Base-by-base conservation (phyloP, 306 rosid genomes). In the Ammopiptanthus mongolicus region DNA sequence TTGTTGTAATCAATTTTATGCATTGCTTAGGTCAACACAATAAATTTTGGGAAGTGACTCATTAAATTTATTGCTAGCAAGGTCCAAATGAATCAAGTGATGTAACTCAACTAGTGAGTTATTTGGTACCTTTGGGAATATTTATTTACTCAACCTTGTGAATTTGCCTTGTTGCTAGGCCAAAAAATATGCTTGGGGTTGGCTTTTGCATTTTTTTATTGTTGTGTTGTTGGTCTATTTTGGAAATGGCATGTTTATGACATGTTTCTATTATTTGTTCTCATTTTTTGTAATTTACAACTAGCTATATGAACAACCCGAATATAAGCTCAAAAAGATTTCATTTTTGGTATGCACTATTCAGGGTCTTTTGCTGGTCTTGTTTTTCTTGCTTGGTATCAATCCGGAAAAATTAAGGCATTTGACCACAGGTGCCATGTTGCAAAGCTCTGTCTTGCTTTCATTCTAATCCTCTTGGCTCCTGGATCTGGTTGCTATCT, bases 311-410 rank as follows among this genome's bases (percentile, higher is more conserved):
- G 41, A 60, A 58, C 19, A 15, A 59, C 71, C 72, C 12, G 73
- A 66, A 14, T 65, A 66, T 71, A 55, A 70, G 22, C 72, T 62
- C 42, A 59, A 22, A 77, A n/a, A 17, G 56, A 55, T 63, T 74
- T 19, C 55, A 65, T 68, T 78, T 36, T 65, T 48, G 57, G 13
- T 42, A 67, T 82, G 81, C n/a, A n/a, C n/a, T n/a, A n/a, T n/a
- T n/a, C 90, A 91, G 96, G 96, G 95, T 94, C 97, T 65, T 94
- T 94, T 44, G 90, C 97, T 4, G 97, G 96, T 83, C 98, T 94
- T 78, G 80, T 85, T 75, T 90, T 76, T 77, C 87, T 91, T 63
- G 83, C 93, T 69, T 88, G 92, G 92, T 94, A 91, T 82, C 66
- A 90, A 57, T 87, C 93, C 3, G 97, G 98, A 68, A 93, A 91